Conservation (phyloP, 345 rosid genomes). For the Gossypium turneri region DNA sequence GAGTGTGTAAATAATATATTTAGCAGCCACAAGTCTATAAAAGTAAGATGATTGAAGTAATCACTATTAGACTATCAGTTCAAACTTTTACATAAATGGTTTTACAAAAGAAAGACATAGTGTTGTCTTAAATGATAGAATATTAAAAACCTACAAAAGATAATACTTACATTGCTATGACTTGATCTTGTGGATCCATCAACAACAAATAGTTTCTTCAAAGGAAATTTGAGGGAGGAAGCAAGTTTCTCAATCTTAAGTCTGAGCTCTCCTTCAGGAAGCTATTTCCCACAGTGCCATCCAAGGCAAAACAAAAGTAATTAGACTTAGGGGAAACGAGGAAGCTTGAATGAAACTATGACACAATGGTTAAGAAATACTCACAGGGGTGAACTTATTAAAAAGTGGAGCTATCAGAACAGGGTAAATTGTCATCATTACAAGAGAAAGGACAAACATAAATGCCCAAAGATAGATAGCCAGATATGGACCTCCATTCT, state of each 20-base stretch:
- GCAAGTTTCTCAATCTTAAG: constrained; percentile 86
- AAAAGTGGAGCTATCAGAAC: constrained; percentile 90
- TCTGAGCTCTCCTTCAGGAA: constrained; percentile 87
- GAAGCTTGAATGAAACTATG: not conserved
- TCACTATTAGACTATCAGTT: not conserved
- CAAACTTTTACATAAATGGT: not conserved
- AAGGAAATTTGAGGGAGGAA: constrained; percentile 79
- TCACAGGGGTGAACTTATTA: constrained; percentile 94
- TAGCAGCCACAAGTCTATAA: not conserved
- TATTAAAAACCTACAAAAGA: not conserved
- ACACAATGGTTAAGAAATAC: constrained; percentile 28
- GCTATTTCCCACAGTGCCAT: constrained; percentile 42
- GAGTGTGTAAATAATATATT: not conserved
- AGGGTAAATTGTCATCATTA: constrained; percentile 96
- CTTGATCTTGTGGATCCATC: constrained; percentile 99
- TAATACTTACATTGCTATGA: constrained; percentile 92
- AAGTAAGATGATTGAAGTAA: not conserved
- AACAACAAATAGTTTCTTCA: constrained; percentile 90
- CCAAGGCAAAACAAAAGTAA: constrained; percentile 15
- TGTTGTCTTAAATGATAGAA: not conserved
- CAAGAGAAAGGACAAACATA: constrained; percentile 88
- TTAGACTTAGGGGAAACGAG: constrained; percentile 4
- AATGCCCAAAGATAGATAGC: constrained; percentile 98
- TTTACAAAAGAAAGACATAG: not conserved
- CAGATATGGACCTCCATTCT: constrained; percentile 99